Evolutionary conservation across 805 yeast genomes (phyloP).

Genomic region (Candida tallmaniae): DNA sequence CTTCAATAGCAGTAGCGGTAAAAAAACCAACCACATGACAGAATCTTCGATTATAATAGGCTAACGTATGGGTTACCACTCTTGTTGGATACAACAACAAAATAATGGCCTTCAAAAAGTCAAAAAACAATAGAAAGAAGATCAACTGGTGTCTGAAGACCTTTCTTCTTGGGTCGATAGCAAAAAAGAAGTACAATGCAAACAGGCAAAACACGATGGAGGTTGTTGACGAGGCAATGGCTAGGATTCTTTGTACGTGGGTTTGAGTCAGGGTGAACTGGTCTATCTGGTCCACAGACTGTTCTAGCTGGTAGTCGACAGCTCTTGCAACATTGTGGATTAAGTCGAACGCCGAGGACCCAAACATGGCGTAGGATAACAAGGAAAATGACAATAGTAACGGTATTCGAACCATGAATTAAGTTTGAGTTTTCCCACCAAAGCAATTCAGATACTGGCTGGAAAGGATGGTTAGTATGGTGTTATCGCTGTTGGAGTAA

Average conservation of each 20-base stretch:
- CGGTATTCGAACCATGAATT: too few species aligned
- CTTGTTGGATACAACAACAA: conserved; percentile 66
- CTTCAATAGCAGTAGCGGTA: conserved; percentile 76
- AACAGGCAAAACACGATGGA: conserved; percentile 46
- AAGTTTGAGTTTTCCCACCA: too few species aligned
- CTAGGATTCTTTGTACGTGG: conserved; percentile 31
- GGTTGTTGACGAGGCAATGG: conserved; percentile 34
- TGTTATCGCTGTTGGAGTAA: too few species aligned
- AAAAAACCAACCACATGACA: conserved; percentile 74
- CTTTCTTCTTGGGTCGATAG: conserved; percentile 59
- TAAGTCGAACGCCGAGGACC: too few species aligned
- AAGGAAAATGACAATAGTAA: too few species aligned
- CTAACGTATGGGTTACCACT: conserved; percentile 37
- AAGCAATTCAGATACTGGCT: too few species aligned
- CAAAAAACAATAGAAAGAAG: conserved; percentile 62
- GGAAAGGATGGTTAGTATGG: too few species aligned
- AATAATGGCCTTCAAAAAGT: conserved; percentile 67
- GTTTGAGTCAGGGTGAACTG: conserved; percentile 25
- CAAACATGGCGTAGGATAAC: too few species aligned
- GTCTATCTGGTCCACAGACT: conserved; percentile 22
- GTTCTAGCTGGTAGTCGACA: too few species aligned
- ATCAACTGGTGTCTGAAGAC: conserved; percentile 72
- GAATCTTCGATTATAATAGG: conserved; percentile 47
- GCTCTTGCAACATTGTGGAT: too few species aligned
- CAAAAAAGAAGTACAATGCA: conserved; percentile 55